Conservation (phyloP, 306 rosid genomes). For the Potentilla sterilis region DNA sequence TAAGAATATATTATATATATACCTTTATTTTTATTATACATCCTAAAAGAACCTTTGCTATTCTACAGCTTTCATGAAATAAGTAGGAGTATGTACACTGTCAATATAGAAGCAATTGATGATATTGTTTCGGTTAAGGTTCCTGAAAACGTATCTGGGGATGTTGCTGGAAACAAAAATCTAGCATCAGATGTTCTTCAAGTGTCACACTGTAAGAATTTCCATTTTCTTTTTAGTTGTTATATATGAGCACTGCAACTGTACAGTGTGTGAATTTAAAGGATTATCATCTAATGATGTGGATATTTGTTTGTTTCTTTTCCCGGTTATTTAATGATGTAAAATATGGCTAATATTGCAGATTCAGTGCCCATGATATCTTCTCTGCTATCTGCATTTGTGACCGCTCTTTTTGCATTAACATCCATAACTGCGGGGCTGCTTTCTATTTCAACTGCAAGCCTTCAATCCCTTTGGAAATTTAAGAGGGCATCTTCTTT, state of each 20-base stretch:
- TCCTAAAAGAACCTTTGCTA: slow-evolving; percentile 23
- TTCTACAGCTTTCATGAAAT: slow-evolving; percentile 56
- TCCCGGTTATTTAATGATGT: background rate
- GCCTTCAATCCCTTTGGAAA: slow-evolving; percentile 64
- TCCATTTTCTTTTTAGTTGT: background rate
- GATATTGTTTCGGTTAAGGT: slow-evolving; percentile 51
- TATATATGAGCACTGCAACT: background rate
- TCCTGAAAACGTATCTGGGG: slow-evolving; percentile 69
- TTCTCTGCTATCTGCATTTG: slow-evolving; percentile 48
- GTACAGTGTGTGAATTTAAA: background rate
- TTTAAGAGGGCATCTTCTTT: slow-evolving; percentile 50
- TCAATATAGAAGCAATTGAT: slow-evolving; percentile 57
- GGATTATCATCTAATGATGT: background rate
- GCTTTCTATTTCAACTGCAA: slow-evolving; percentile 77
- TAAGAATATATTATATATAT: background rate
- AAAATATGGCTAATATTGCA: slow-evolving; percentile 33
- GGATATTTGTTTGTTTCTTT: background rate
- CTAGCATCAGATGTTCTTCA: slow-evolving; percentile 80
- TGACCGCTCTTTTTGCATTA: slow-evolving; percentile 57
- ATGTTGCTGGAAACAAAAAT: slow-evolving; percentile 85
- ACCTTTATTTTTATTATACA: slow-evolving; percentile 9
- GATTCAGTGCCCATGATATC: slow-evolving; percentile 64
- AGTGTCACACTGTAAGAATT: slow-evolving; percentile 86
- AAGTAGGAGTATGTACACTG: slow-evolving; percentile 44
- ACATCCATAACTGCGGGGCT: slow-evolving; percentile 67